Evolutionary conservation across 192 early-diverging fungal species (phyloP).

Genomic region (Rhizoclosmatium globosum): DNA sequence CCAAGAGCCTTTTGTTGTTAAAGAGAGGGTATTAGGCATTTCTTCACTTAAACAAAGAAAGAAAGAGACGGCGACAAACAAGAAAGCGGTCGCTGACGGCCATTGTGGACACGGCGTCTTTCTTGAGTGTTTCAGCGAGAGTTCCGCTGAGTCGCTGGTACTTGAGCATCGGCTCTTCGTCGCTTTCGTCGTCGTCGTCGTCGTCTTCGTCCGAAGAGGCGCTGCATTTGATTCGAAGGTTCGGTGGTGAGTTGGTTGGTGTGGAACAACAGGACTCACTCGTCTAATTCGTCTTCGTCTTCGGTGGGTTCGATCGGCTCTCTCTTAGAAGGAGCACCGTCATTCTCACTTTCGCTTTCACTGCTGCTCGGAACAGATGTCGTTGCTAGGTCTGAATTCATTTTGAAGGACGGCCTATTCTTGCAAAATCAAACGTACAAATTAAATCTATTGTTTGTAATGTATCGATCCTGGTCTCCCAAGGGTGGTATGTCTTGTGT

Average conservation of each 20-base stretch:
- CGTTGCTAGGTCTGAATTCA: background rate
- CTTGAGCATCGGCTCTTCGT: constrained; percentile 91
- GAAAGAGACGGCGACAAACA: constrained; percentile 52
- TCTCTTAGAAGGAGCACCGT: background rate
- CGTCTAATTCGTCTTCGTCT: background rate
- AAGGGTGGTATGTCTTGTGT: too few relatives aligned
- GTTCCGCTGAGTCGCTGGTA: constrained; percentile 86
- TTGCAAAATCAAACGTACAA: too few relatives aligned
- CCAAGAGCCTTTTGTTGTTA: constrained; percentile 68
- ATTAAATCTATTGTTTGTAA: too few relatives aligned
- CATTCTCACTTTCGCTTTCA: background rate
- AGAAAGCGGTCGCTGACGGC: constrained; percentile 86
- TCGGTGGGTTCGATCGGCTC: background rate
- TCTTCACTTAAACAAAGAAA: background rate
- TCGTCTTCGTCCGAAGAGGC: constrained; percentile 37
- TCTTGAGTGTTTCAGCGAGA: constrained; percentile 79
- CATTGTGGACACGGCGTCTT: constrained; percentile 85
- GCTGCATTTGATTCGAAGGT: background rate
- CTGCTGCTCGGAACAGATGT: background rate
- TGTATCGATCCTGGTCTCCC: too few relatives aligned
- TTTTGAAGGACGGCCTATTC: too few relatives aligned
- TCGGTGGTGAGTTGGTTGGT: background rate
- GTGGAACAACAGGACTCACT: background rate
- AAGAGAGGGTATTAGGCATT: constrained; percentile 9
- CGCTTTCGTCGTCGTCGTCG: constrained; percentile 73